Evolutionary conservation across 352 stramenopile species (phyloP), one percentile per base, ranked within the genome.

Genomic region (Globisporangium barbulae): DNA sequence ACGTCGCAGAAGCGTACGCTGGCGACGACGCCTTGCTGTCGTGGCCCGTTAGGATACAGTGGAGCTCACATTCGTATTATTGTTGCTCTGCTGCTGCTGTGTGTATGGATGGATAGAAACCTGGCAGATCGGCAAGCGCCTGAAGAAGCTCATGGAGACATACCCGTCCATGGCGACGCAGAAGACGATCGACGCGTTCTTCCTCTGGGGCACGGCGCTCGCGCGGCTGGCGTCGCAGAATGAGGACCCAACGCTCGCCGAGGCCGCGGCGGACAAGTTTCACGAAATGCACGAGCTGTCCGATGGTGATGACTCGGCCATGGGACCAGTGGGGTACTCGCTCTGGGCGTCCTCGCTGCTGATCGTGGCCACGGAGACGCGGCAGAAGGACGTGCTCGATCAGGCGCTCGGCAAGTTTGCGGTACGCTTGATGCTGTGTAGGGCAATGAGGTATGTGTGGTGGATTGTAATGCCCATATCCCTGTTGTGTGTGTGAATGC

Each of bases 61-160:
- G 39, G 5, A 2, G 15, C 12, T 45, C 39, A n/a, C 39, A 8
- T 4, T 45, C 17, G 58, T 28, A 5, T 49, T 10, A 41, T 13
- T 35, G 15, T 62, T 30, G 3, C 3, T n/a, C 4, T 35, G n/a
- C 22, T 47, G n/a, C 22, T 47, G 17, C 10, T 28, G 4, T 61
- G 28, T 73, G 45, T 59, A 30, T 55, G 25, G 25, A 28, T 28
- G 25, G 25, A 41, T 63, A 91, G 85, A 94, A 56, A 93, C 83
- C 13, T 94, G 85, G 83, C 82, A 91, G 72, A 91, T 94, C 63
- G 83, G 85, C 50, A 94, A 94, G 68, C 77, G 85, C 7, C 71
- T 94, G 45, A 94, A 94, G 70, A 82, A 78, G 63, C 68, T 93
- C 50, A 75, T 94, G 63, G 85, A 94, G 58, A 67, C 50, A 44